These are phyloP conservation scores for Drosera capensis DNA, from an alignment of 148 eudicot species.

Conservation along the genomic window DNA sequence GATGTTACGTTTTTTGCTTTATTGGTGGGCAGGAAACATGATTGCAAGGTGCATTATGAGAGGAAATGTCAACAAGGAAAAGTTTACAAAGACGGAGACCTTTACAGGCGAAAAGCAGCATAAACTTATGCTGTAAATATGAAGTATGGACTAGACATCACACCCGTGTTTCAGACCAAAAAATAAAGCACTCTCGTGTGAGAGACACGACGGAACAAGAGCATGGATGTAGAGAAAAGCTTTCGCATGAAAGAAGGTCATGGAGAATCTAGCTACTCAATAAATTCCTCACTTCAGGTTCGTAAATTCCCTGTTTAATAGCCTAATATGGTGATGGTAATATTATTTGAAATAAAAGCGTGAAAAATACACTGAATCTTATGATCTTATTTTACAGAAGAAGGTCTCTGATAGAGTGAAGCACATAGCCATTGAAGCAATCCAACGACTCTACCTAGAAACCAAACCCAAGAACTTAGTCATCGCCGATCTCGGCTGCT, in stretches of 20 bases:
- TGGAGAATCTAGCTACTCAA: constrained; percentile 13
- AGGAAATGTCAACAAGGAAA: too few species aligned
- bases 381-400: neutral
- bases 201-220: neutral
- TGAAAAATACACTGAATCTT: neutral
- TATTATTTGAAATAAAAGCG: neutral
- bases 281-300: constrained; percentile 8
- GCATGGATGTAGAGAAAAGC: constrained; percentile 10
- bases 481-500: constrained; percentile 18
- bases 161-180: too few species aligned
- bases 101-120: too few species aligned
- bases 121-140: too few species aligned
- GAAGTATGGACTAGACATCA: too few species aligned
- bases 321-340: neutral
- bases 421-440: constrained; percentile 6
- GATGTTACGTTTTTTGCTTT: too few species aligned
- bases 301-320: neutral
- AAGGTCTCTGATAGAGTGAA: constrained; percentile 3
- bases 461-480: constrained; percentile 1
- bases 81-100: too few species aligned
- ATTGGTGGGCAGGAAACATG: too few species aligned
- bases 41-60: too few species aligned
- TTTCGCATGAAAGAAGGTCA: constrained; percentile 13
- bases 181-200: too few species aligned
- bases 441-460: constrained; percentile 4